Base-by-base conservation (phyloP, 805 yeast species). In the Yarrowia sp. region DNA sequence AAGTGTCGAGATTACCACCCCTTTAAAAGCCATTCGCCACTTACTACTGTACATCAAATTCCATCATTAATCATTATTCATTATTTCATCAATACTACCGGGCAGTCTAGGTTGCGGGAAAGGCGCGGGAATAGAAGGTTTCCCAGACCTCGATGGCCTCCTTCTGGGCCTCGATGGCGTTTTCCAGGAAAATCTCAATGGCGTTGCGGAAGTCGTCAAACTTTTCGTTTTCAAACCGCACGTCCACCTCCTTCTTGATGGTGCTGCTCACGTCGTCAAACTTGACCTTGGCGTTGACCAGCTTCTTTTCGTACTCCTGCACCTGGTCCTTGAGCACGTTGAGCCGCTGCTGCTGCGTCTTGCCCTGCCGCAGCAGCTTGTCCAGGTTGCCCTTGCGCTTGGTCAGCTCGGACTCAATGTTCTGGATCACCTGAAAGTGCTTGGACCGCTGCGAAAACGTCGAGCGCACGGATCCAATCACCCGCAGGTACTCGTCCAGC, bases 131-230 rank as follows among this genome's bases (percentile, higher is more conserved):
- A 75, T 92, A 92, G 75, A 94, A 95, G 0, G 82, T 80, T 72
- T 80, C 83, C 83, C 83, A 80, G 26, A 78, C 71, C 73, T 80
- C 83, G 52, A 80, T 80, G 10, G 81, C 87, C 77, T 92, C 97
- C 79, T 95, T 95, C 78, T 95, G 99, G 41, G 92, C 84, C 78
- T 95, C 99, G 68, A 93, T 90, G 32, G 95, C 85, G 66, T 95
- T 87, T 77, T 95, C 98, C 76, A 96, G 84, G 74, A 88, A 93
- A 12, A 94, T 89, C 78, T 95, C 99, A 66, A 94, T 90, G 71
- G 92, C 86, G 74, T 90, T 90, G 75, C 97, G 85, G 78, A 94
- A 92, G 74, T 93, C 98, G 46, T 85, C 87, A 43, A 91, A 84
- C 73, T 88, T 90, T 69, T 89, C 94, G 53, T 82, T 80, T 42